Evolutionary conservation across 371 early-diverging fungal species (phyloP), one percentile per base, ranked within the genome.

Genomic region (Apophysomyces variabilis): DNA sequence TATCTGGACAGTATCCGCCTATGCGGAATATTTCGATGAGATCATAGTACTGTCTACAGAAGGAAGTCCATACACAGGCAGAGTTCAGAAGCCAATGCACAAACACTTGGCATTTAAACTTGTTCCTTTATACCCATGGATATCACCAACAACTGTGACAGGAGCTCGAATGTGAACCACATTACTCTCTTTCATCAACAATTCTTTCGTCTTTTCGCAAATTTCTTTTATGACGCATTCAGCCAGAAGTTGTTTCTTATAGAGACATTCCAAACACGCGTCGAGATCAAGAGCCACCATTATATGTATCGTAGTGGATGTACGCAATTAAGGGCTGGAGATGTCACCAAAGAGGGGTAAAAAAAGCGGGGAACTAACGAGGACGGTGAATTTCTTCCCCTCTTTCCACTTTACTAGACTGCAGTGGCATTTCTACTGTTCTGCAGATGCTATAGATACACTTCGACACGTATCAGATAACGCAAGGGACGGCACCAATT

Each of bases 101-200:
- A 38, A 39, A 50, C 39, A 44, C 11, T 37, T 26, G 61, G 38
- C 1, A 59, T 57, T 1, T 12, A 32, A n/a, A 14, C 21, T 32
- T 54, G 35, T 41, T 64, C 36, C 46, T 64, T 59, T 56, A n/a
- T 85, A 92, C 92, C 96, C 94, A 72, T 98, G 97, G 61, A 97
- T 94, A 74, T 97, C 96, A 13, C 99, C 99, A 41, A 97, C 97
- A 5, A 99, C 91, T 0, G 96, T 96, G 56, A 95, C 92, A 39
- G 98, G 98, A 32, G 96, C 90, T 18, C 84, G 81, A 47, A 99
- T 90, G 62, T 87, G 87, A 35, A 94, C 82, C 47, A 98, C 95
- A 80, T 97, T 99, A 58, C 92, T 90, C 74, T 99, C 99, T 35
- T 84, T 75, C 73, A 92, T 86, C 58, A 99, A 84, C 32, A 97